Conservation (phyloP, 108 stramenopile species). For the Fragilariopsis cylindrus region DNA sequence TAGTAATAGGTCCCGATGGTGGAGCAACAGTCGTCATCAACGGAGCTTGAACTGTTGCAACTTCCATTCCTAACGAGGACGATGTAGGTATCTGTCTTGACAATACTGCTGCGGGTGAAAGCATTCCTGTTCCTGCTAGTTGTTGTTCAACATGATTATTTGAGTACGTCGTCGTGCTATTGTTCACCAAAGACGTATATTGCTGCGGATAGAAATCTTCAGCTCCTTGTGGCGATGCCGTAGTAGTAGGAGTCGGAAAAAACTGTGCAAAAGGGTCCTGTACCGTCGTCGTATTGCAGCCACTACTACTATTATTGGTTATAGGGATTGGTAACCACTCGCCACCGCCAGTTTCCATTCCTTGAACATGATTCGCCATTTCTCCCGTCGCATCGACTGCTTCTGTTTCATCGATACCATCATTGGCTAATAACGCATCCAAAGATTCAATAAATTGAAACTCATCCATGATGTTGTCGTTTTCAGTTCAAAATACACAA, state of each 20-base stretch:
- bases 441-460: slow-evolving; percentile 34
- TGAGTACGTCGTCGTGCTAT: too few relatives aligned
- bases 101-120: neutral
- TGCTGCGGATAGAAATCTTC: neutral
- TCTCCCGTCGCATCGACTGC: slow-evolving; percentile 8
- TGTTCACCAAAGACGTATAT: too few relatives aligned
- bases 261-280: neutral
- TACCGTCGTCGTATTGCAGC: too few relatives aligned
- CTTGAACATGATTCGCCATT: neutral
- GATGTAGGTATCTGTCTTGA: neutral
- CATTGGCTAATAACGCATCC: slow-evolving; percentile 34
- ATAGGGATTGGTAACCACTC: too few relatives aligned
- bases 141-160: neutral
- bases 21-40: neutral
- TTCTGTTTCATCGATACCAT: slow-evolving; percentile 18
- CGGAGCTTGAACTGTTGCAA: neutral
- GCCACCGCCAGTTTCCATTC: too few relatives aligned
- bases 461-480: slow-evolving; percentile 25
- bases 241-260: neutral
- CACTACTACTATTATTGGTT: too few relatives aligned
- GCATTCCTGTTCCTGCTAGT: neutral
- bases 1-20: neutral
- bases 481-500: neutral
- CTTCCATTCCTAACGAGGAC: neutral
- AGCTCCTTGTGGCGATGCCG: neutral